Percentiles rank a stretch among this genome's conserved stretches.
phyloP scores from a whole-genome alignment of 495 filamentous ascomycete species.

The Ramalina intermedia region DNA sequence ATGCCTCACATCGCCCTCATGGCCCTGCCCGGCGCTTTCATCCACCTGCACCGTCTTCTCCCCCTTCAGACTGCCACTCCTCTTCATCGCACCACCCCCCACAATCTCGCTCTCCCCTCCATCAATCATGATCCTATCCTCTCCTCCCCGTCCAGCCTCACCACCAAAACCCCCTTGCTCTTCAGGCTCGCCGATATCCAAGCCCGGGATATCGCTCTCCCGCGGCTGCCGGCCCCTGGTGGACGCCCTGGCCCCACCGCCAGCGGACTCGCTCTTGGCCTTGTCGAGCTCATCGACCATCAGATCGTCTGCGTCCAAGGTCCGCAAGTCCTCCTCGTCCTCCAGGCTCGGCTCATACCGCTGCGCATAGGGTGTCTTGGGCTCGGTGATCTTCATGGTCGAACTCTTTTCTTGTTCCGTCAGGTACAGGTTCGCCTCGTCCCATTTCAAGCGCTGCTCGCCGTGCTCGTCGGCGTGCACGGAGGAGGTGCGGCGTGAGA shows the following conservation, averaged over 20 bases:
- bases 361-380: constrained; percentile 88
- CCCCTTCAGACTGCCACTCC: constrained; percentile 32
- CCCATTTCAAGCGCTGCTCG: constrained; percentile 79
- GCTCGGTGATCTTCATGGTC: constrained; percentile 98
- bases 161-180: constrained; percentile 34
- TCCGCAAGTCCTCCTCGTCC: constrained; percentile 55
- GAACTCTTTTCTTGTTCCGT: constrained; percentile 87
- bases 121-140: constrained; percentile 30
- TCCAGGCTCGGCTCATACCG: constrained; percentile 85
- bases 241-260: constrained; percentile 11
- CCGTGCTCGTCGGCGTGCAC: constrained; percentile 31
- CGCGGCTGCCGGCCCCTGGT: constrained; percentile 26
- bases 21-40: constrained; percentile 43
- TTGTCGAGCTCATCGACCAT: constrained; percentile 64
- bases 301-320: constrained; percentile 42
- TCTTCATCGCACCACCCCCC: constrained; percentile 29
- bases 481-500: constrained; percentile 58
- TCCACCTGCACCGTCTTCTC: constrained; percentile 69
- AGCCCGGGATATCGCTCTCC: constrained; percentile 75
- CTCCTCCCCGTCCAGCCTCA: constrained; percentile 1
- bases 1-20: constrained; percentile 81
- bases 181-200: constrained; percentile 92
- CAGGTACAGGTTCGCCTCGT: constrained; percentile 91
- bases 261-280: constrained; percentile 21
- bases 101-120: constrained; percentile 13